phyloP scores from a whole-genome alignment of 163 green algal species.

The Chlorella variabilis region DNA sequence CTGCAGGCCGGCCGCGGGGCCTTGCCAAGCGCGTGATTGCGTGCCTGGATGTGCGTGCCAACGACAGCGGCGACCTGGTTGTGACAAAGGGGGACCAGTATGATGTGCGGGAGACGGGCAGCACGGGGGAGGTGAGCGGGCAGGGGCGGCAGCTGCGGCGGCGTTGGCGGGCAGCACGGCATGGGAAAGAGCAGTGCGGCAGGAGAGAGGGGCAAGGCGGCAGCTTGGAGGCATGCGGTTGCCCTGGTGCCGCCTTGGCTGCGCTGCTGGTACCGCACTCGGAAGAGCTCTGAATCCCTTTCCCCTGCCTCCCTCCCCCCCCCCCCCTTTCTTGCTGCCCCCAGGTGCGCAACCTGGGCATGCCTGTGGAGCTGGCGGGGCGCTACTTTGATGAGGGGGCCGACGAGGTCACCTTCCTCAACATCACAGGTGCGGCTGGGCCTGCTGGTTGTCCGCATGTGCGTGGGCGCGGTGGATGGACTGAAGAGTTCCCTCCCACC shows the following conservation, averaged over 20 bases:
- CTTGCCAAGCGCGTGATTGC: slow-evolving; percentile 95
- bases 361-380: slow-evolving; percentile 92
- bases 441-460: too few species aligned
- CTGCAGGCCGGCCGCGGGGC: slow-evolving; percentile 41
- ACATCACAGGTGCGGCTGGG: slow-evolving; percentile 87
- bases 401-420: slow-evolving; percentile 99
- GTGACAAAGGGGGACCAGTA: slow-evolving; percentile 99
- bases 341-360: slow-evolving; percentile 95
- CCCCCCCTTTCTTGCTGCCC: too few species aligned
- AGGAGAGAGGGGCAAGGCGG: too few species aligned
- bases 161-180: background rate
- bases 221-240: too few species aligned
- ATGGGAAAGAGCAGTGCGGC: too few species aligned
- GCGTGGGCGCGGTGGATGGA: too few species aligned
- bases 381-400: slow-evolving; percentile 96
- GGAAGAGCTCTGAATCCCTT: too few species aligned
- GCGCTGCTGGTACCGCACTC: too few species aligned
- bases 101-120: slow-evolving; percentile 90
- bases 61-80: slow-evolving; percentile 94
- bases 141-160: background rate
- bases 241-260: too few species aligned
- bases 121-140: slow-evolving; percentile 47
- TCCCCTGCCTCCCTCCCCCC: too few species aligned
- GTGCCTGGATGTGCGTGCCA: slow-evolving; percentile 96
- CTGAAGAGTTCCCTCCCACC: too few species aligned